Percentiles rank a stretch among this genome's conserved stretches.
phyloP scores from a whole-genome alignment of 495 filamentous ascomycete genomes.

The Tuber brumale region DNA sequence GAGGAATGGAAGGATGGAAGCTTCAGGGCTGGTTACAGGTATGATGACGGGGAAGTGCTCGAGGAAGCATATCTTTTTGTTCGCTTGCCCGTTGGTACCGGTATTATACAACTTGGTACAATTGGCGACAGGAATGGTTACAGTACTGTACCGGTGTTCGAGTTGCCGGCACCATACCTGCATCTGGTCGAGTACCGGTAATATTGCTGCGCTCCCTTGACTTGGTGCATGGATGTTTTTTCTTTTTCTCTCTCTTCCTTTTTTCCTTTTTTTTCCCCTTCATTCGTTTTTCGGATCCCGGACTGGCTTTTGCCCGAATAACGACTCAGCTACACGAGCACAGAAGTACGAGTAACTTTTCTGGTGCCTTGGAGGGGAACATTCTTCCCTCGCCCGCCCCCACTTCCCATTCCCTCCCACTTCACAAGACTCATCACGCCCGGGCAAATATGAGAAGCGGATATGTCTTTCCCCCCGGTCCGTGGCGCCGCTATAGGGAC shows the following conservation, averaged over 20 bases:
- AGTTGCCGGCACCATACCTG: no score
- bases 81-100: background rate
- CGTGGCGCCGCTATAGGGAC: background rate
- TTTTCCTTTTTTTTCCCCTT: background rate
- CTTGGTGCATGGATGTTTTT: background rate
- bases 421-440: background rate
- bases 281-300: background rate
- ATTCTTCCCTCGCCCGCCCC: background rate
- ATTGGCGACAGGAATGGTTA: no score
- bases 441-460: background rate
- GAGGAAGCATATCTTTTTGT: background rate
- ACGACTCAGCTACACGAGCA: background rate
- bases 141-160: background rate
- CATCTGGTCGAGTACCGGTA: no score
- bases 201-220: background rate
- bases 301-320: background rate
- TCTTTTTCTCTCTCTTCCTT: background rate
- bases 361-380: background rate
- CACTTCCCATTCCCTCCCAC: background rate
- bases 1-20: background rate
- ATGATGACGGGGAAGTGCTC: background rate
- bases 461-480: background rate
- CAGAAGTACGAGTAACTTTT: background rate
- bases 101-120: no score
- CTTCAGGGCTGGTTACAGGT: background rate